Conservation (phyloP, 139 green algal genomes). For the Chlamydomonas schloesseri region DNA sequence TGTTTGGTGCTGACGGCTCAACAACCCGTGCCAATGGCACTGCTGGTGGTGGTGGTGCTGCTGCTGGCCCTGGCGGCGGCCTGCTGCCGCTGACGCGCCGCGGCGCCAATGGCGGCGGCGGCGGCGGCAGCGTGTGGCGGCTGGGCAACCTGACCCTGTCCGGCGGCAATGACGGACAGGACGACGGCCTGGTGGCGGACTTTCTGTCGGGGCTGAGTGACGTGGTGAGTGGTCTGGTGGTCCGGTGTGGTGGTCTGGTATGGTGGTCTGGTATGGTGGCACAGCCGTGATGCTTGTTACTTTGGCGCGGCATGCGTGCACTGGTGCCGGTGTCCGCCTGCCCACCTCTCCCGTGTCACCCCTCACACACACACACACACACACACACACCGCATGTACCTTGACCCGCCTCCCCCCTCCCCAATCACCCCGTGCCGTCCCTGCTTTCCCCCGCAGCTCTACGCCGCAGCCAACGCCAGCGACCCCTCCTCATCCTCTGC, state of each 20-base stretch:
- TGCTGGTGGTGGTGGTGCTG: not conserved
- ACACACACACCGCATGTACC: not conserved
- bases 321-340: too few relatives aligned
- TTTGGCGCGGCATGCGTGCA: too few relatives aligned
- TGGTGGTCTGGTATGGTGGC: not conserved
- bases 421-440: too few relatives aligned
- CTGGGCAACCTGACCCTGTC: slow-evolving; percentile 19
- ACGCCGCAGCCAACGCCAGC: not conserved
- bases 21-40: not conserved
- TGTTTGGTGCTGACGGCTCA: not conserved
- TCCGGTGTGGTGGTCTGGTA: not conserved
- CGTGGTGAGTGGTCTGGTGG: not conserved
- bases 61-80: not conserved
- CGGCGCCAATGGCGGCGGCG: not conserved
- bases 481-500: not conserved
- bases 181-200: slow-evolving; percentile 14
- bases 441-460: slow-evolving; percentile 13
- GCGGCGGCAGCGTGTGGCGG: slow-evolving; percentile 17
- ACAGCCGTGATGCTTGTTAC: too few relatives aligned
- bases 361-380: not conserved
- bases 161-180: not conserved
- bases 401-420: too few relatives aligned
- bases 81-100: not conserved
- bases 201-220: slow-evolving; percentile 21
- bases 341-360: not conserved